These are phyloP conservation scores for Helminthosporium solani DNA, from an alignment of 2,329 filamentous ascomycete species.

Conservation along the genomic window DNA sequence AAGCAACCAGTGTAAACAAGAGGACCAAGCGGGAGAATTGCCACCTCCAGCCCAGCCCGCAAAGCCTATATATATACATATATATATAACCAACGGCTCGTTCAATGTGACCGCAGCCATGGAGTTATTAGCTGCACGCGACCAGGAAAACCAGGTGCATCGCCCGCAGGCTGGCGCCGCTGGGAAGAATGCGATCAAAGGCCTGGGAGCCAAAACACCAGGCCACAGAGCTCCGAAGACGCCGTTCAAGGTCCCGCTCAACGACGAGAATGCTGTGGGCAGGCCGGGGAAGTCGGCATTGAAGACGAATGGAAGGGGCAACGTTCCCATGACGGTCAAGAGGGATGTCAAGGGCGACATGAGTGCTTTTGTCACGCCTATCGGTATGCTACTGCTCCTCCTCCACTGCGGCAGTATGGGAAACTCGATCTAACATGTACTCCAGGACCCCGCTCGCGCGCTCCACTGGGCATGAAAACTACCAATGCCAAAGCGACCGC, in stretches of 20 bases:
- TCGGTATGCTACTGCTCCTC: constrained; percentile 56
- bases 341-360: constrained; percentile 56
- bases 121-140: constrained; percentile 73
- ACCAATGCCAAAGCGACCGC: constrained; percentile 84
- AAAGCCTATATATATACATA: no score
- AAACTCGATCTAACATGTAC: constrained; percentile 8
- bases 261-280: constrained; percentile 80
- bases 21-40: neutral
- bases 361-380: constrained; percentile 73
- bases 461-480: constrained; percentile 88
- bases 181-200: constrained; percentile 65
- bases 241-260: constrained; percentile 72
- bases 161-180: constrained; percentile 69
- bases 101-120: constrained; percentile 30
- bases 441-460: constrained; percentile 66
- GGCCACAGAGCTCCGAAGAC: constrained; percentile 76
- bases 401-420: neutral
- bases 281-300: constrained; percentile 61
- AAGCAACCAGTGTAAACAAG: constrained; percentile 37
- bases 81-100: no score
- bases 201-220: constrained; percentile 73
- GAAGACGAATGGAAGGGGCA: constrained; percentile 59
- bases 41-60: neutral
- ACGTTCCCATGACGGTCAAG: constrained; percentile 54
- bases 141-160: constrained; percentile 86